Evolutionary conservation across 2,329 filamentous ascomycete genomes (phyloP).

Genomic region (Stachybotrys chlorohalonatus): DNA sequence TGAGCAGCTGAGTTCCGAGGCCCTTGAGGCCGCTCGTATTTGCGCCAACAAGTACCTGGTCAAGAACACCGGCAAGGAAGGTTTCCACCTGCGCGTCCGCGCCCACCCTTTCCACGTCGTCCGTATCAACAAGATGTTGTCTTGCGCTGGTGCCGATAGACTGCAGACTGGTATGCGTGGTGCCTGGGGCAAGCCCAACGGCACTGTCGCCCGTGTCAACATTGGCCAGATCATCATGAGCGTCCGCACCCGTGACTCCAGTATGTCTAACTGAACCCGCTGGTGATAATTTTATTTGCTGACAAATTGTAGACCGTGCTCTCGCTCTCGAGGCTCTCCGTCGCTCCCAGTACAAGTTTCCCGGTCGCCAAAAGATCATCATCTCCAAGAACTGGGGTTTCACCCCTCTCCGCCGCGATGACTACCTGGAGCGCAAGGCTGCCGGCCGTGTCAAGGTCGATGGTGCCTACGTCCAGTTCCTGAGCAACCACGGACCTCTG

Average conservation of each 20-base stretch:
- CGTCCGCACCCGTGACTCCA: conserved; percentile 90
- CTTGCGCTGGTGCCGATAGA: conserved; percentile 99
- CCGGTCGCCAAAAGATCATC: conserved; percentile 99
- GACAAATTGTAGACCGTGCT: conserved; percentile 57
- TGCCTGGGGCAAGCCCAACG: conserved; percentile 99
- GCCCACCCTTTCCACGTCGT: conserved; percentile 99
- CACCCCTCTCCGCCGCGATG: conserved; percentile 94
- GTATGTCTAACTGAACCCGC: conserved; percentile 40
- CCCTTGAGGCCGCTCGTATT: conserved; percentile 98
- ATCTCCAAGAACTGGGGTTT: conserved; percentile 99
- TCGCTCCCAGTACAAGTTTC: conserved; percentile 99
- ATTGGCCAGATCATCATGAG: conserved; percentile 99
- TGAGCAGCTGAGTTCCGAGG: conserved; percentile 99
- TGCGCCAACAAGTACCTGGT: conserved; percentile 98
- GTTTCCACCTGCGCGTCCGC: conserved; percentile 68
- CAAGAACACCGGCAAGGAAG: conserved; percentile 64
- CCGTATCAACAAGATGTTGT: conserved; percentile 99
- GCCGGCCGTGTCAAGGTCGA: conserved; percentile 91
- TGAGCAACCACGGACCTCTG: conserved; percentile 83
- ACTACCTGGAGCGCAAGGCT: conserved; percentile 94
- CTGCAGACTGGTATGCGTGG: conserved; percentile 99
- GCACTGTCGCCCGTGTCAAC: conserved; percentile 98
- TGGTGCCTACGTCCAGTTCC: conserved; percentile 99
- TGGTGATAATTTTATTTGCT: conserved; percentile 10
- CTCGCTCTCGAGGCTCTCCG: conserved; percentile 97